phyloP scores from a whole-genome alignment of 441 rosid species.

The Corymbia citriodora region DNA sequence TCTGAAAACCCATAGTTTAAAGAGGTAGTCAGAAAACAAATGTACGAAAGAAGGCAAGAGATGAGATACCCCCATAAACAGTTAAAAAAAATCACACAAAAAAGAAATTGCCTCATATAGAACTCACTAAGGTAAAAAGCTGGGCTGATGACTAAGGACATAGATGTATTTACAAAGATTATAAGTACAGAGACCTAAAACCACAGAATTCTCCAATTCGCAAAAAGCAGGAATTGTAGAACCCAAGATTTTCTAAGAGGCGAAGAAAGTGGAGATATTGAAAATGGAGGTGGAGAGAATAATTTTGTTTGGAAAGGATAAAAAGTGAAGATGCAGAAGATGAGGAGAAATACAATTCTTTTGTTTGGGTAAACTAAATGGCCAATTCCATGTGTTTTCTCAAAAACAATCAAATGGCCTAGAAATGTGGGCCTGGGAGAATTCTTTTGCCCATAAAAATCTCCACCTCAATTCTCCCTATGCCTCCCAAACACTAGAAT shows the following conservation, averaged over 20 bases:
- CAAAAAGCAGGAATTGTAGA: neutral
- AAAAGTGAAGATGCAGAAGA: neutral
- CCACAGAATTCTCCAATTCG: neutral
- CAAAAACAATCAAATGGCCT: neutral
- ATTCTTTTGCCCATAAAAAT: neutral
- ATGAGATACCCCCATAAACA: neutral
- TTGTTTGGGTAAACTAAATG: neutral
- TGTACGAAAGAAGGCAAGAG: neutral
- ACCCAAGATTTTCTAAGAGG: neutral
- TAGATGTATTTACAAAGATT: neutral
- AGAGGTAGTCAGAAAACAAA: neutral
- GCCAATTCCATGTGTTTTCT: neutral
- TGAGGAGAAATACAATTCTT: neutral
- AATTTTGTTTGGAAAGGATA: neutral
- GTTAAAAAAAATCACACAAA: neutral
- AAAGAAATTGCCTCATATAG: neutral
- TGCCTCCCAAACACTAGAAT: neutral
- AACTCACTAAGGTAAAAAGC: neutral
- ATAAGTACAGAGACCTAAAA: neutral
- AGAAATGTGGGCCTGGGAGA: neutral
- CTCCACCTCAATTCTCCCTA: neutral
- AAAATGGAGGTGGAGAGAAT: neutral
- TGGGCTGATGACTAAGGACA: neutral
- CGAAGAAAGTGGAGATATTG: neutral
- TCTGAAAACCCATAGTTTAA: neutral